Percentiles rank a stretch among this genome's conserved stretches.
Conservation (phyloP, 352 stramenopile species). For the Globisporangium megalacanthum region DNA sequence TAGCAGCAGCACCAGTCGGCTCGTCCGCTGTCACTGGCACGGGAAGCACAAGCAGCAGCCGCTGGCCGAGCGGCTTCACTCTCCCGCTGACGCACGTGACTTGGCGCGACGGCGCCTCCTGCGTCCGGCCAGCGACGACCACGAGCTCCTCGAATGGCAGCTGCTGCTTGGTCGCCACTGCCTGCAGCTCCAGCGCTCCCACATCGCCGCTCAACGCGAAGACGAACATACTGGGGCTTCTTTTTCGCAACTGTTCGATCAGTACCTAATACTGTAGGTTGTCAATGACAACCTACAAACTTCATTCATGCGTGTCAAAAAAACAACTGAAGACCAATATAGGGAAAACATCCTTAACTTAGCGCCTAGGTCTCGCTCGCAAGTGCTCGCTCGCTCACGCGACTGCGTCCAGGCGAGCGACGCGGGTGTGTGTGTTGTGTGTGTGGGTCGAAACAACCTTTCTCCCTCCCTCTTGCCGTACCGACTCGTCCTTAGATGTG, state of each 20-base stretch:
- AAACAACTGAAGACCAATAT: background rate
- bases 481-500: slow-evolving; percentile 65
- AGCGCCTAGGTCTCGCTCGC: background rate
- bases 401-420: too few relatives aligned
- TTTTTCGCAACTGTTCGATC: background rate
- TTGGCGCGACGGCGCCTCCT: slow-evolving; percentile 21
- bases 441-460: too few relatives aligned
- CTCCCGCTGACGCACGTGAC: slow-evolving; percentile 55
- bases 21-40: slow-evolving; percentile 25
- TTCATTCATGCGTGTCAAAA: background rate
- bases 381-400: background rate
- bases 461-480: too few relatives aligned
- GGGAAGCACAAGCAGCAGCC: slow-evolving; percentile 42
- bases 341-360: background rate
- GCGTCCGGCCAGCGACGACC: slow-evolving; percentile 30
- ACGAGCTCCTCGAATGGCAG: slow-evolving; percentile 56
- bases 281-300: too few relatives aligned
- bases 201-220: slow-evolving; percentile 16
- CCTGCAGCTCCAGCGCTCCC: slow-evolving; percentile 23
- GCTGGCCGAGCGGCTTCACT: slow-evolving; percentile 36
- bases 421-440: too few relatives aligned
- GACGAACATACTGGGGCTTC: slow-evolving; percentile 30
- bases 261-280: background rate
- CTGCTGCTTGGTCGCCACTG: slow-evolving; percentile 34
- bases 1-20: background rate